Conservation (phyloP, 768 basidiomycete genomes). For the Austroboletus eburneus region DNA sequence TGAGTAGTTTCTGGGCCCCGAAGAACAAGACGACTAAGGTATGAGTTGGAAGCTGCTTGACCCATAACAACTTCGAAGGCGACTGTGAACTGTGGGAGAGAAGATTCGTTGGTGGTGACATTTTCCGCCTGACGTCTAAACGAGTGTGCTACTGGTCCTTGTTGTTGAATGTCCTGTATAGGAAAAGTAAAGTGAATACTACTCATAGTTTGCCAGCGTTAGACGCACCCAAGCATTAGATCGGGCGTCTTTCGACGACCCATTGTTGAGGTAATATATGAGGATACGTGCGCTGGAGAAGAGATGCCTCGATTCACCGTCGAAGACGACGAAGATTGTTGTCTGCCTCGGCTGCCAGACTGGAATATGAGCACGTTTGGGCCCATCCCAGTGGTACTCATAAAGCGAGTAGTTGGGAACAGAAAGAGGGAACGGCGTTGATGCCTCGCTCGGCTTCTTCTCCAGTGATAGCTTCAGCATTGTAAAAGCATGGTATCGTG, state of each 20-base stretch:
- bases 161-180: constrained; percentile 17
- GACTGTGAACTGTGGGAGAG: constrained; percentile 18
- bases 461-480: constrained; percentile 22
- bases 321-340: constrained; percentile 20
- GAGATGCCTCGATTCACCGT: constrained; percentile 16
- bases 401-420: constrained; percentile 13
- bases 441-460: constrained; percentile 10
- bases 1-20: constrained; percentile 4
- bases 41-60: constrained; percentile 2
- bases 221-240: constrained; percentile 20
- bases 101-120: constrained; percentile 8
- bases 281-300: constrained; percentile 21
- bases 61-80: constrained; percentile 18
- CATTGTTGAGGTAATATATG: constrained; percentile 10
- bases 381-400: constrained; percentile 23
- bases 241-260: constrained; percentile 5
- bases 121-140: constrained; percentile 1
- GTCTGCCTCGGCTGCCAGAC: constrained; percentile 25
- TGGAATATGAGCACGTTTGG: constrained; percentile 16
- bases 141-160: constrained; percentile 9
- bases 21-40: constrained; percentile 12
- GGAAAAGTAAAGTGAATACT: background rate
- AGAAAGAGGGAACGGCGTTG: background rate
- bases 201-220: background rate
- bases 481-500: constrained; percentile 4